These are phyloP conservation scores for Ulota crispa DNA, from an alignment of 225 moss, liverwort and hornwort species.

Conservation along the genomic window DNA sequence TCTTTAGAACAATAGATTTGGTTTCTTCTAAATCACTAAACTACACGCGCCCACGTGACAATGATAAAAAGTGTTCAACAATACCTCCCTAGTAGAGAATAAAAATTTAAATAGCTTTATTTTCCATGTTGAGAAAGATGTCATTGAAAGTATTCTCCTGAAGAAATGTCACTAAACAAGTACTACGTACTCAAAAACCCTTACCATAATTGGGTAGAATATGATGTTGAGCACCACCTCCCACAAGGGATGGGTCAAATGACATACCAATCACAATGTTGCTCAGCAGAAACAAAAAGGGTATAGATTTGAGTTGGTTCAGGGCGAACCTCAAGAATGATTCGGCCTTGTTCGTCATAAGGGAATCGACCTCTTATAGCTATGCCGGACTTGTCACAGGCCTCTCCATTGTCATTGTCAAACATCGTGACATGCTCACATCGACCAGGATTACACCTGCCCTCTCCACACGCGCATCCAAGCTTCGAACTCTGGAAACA, in stretches of 20 bases:
- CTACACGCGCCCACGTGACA: background rate
- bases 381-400: slow-evolving; percentile 60
- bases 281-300: background rate
- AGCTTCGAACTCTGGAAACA: slow-evolving; percentile 66
- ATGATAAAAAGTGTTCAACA: background rate
- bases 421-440: slow-evolving; percentile 86
- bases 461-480: slow-evolving; percentile 64
- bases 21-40: background rate
- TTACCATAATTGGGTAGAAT: background rate
- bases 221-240: background rate
- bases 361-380: slow-evolving; percentile 71
- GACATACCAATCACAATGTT: background rate
- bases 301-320: background rate
- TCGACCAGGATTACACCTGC: slow-evolving; percentile 44
- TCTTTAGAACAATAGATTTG: background rate
- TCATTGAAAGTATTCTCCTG: background rate
- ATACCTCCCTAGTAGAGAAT: background rate
- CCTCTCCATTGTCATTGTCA: slow-evolving; percentile 72
- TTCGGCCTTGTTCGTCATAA: slow-evolving; percentile 67
- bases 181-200: background rate
- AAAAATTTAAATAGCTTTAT: background rate
- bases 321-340: slow-evolving; percentile 65
- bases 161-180: background rate
- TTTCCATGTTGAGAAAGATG: background rate
- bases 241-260: background rate